Evolutionary conservation across 2,329 filamentous ascomycete genomes (phyloP).

Genomic region (Tolypocladium paradoxum): DNA sequence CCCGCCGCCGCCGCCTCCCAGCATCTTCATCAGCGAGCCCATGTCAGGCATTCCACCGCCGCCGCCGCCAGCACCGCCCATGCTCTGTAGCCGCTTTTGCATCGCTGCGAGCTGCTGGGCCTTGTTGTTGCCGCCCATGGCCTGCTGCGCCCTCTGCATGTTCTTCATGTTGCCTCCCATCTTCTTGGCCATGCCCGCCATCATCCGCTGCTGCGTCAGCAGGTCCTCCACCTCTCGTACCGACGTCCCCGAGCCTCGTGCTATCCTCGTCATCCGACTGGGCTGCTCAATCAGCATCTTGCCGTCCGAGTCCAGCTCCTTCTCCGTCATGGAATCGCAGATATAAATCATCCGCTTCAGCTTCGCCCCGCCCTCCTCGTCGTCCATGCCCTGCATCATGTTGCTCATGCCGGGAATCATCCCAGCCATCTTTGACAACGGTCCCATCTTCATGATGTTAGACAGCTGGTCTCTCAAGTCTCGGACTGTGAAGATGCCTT

Average conservation of each 20-base stretch:
- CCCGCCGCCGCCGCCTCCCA: constrained; percentile 53
- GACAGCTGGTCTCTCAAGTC: constrained; percentile 90
- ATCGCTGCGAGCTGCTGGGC: constrained; percentile 90
- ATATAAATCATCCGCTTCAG: constrained; percentile 98
- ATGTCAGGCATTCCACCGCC: constrained; percentile 70
- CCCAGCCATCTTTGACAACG: constrained; percentile 90
- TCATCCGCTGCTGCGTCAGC: constrained; percentile 96
- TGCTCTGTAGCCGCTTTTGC: constrained; percentile 89
- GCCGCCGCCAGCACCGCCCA: constrained; percentile 61
- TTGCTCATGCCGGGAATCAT: constrained; percentile 96
- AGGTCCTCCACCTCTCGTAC: constrained; percentile 92
- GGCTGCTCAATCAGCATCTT: constrained; percentile 91
- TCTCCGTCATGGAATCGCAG: constrained; percentile 94
- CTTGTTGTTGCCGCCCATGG: constrained; percentile 84
- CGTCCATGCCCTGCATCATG: constrained; percentile 93
- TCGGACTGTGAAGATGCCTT: constrained; percentile 90
- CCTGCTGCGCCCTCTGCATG: constrained; percentile 86
- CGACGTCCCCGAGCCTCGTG: constrained; percentile 78
- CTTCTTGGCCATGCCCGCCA: constrained; percentile 98
- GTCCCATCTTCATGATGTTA: constrained; percentile 99
- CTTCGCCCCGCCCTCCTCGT: constrained; percentile 88
- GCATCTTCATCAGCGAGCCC: constrained; percentile 83
- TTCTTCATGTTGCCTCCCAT: constrained; percentile 98
- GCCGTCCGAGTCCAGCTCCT: constrained; percentile 90
- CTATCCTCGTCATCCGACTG: constrained; percentile 83